Conservation (phyloP, 495 filamentous ascomycete genomes). For the Podospora conica region DNA sequence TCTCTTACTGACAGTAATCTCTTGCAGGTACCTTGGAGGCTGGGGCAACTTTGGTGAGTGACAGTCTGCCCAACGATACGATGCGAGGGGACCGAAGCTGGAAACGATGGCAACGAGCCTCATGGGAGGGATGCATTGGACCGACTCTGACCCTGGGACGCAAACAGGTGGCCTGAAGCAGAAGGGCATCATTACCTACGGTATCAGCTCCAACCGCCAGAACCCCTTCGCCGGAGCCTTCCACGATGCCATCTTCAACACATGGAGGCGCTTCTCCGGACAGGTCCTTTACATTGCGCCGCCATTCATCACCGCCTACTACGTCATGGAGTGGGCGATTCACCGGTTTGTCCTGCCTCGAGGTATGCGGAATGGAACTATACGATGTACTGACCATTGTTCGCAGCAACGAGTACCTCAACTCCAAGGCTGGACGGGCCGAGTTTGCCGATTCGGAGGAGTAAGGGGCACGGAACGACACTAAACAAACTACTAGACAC, state of each 20-base stretch:
- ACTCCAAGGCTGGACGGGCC: constrained; percentile 80
- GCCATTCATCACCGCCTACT: constrained; percentile 68
- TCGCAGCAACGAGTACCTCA: constrained; percentile 82
- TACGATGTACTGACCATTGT: constrained; percentile 12
- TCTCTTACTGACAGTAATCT: constrained; percentile 28
- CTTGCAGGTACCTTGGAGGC: constrained; percentile 67
- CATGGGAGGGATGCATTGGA: neutral
- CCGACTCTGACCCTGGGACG: constrained; percentile 16
- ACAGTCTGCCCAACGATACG: neutral
- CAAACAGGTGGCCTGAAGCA: constrained; percentile 43
- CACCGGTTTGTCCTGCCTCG: constrained; percentile 55
- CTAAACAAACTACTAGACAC: neutral
- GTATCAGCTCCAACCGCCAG: constrained; percentile 47
- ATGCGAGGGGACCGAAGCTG: neutral
- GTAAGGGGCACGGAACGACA: constrained; percentile 21
- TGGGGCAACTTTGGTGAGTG: constrained; percentile 84
- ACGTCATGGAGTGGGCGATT: constrained; percentile 77
- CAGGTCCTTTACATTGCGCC: constrained; percentile 82
- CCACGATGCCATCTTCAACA: constrained; percentile 58
- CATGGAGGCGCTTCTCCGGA: constrained; percentile 50
- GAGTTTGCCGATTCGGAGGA: constrained; percentile 45
- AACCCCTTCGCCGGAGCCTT: constrained; percentile 51
- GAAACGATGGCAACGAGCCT: neutral
- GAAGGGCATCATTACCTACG: constrained; percentile 52
- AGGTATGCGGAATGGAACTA: constrained; percentile 2